Evolutionary conservation across 2,329 filamentous ascomycete genomes (phyloP), one percentile per base, ranked within the genome.

Genomic region (Colletotrichum liriopes): DNA sequence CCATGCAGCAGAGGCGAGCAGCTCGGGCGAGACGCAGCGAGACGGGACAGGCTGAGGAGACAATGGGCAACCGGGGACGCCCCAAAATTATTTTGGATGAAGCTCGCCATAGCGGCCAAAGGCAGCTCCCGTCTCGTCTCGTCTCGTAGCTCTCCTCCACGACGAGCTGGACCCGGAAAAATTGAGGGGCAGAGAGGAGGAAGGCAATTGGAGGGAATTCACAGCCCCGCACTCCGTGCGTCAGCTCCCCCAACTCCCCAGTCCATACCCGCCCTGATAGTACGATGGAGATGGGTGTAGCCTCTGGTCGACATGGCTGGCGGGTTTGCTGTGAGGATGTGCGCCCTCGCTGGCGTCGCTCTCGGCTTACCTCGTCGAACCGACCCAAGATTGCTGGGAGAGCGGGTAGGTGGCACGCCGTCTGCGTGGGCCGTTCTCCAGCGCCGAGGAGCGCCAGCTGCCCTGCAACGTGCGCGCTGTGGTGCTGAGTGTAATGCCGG

Each of bases 111-210:
- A 9, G 16, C 18, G 55, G 35, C 37, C 54, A 54, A 69, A 52
- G 59, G 65, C 47, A 69, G 52, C 65, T 72, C 59, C 49, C 47
- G 23, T 54, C 65, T 49, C 52, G 37, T 59, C 52, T 41, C 51
- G 69, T 43, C 45, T 39, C 39, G 59, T 67, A 56, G 45, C 58
- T 58, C 65, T 63, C 52, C 45, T 59, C 43, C 59, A 59, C 52
- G 37, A 47, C 52, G 59, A 64, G 62, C 61, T 59, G 65, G 65
- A 32, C 71, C 79, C 79, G 81, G 80, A 82, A 78, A 75, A 81
- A 82, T 81, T 82, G 80, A 81, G 79, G 80, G 80, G 79, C 75
- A 80, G 67, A 60, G 62, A 26, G 76, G 74, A 76, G 67, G 67
- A 74, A 73, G 61, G 45, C 67, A 65, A 75, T 77, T 75, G 75